Percentiles rank a stretch among this genome's conserved stretches.
These are phyloP conservation scores for Colletotrichum chrysophilum DNA, from an alignment of 2,329 filamentous ascomycete genomes.

Conservation along the genomic window DNA sequence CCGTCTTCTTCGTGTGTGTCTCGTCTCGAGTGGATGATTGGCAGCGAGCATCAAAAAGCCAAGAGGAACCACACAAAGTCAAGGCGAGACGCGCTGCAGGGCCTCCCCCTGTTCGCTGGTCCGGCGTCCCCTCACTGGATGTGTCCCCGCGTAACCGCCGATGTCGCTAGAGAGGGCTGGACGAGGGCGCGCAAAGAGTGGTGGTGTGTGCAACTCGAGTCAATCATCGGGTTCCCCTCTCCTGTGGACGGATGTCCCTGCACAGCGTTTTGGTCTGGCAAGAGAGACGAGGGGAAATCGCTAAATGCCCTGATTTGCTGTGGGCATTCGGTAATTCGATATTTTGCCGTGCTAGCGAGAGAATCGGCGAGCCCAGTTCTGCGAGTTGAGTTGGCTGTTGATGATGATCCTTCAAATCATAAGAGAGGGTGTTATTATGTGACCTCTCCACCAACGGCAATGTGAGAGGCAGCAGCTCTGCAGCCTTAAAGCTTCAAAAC, in stretches of 20 bases:
- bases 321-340: background rate
- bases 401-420: background rate
- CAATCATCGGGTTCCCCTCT: background rate
- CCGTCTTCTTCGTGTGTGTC: background rate
- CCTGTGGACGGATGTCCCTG: background rate
- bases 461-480: background rate
- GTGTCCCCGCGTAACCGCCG: constrained; percentile 12
- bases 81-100: constrained; percentile 10
- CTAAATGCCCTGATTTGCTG: background rate
- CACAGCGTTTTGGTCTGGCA: background rate
- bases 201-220: background rate
- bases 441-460: background rate
- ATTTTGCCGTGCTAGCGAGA: background rate
- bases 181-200: background rate
- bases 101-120: background rate
- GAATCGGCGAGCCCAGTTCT: background rate
- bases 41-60: background rate
- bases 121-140: constrained; percentile 9
- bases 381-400: background rate
- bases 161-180: constrained; percentile 9
- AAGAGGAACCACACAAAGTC: background rate
- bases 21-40: background rate
- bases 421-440: background rate
- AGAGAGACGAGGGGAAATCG: background rate
- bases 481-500: background rate